phyloP scores from a whole-genome alignment of 345 rosid species.

The Noccaea caerulescens region DNA sequence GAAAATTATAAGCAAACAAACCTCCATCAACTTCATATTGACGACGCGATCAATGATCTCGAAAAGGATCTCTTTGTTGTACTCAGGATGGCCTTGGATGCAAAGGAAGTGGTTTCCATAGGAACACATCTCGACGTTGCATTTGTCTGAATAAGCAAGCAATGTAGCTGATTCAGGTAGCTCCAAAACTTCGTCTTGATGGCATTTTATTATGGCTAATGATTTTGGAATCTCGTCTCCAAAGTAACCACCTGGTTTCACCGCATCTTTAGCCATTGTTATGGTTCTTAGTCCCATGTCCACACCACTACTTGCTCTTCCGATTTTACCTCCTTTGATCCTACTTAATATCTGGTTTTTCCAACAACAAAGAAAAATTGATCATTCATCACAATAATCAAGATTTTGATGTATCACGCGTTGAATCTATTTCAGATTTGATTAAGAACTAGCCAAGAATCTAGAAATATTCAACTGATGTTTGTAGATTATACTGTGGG shows the following conservation, averaged over 20 bases:
- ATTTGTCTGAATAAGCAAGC: slow-evolving; percentile 78
- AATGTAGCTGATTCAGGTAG: slow-evolving; percentile 75
- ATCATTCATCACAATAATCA: not conserved
- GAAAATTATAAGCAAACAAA: slow-evolving; percentile 39
- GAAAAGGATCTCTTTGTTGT: slow-evolving; percentile 76
- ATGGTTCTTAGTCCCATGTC: slow-evolving; percentile 77
- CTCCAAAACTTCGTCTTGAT: slow-evolving; percentile 83
- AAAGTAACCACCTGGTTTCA: slow-evolving; percentile 30
- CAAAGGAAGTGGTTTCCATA: slow-evolving; percentile 61
- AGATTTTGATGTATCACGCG: too few species aligned
- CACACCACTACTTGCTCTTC: slow-evolving; percentile 68
- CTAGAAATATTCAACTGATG: too few species aligned
- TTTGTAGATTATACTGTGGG: too few species aligned
- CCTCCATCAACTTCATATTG: slow-evolving; percentile 55
- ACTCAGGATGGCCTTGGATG: slow-evolving; percentile 96
- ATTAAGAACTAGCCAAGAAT: too few species aligned
- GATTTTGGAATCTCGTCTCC: slow-evolving; percentile 52
- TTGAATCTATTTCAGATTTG: too few species aligned
- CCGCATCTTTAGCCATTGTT: slow-evolving; percentile 53
- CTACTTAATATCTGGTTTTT: slow-evolving; percentile 67
- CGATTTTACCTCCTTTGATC: slow-evolving; percentile 82
- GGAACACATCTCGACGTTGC: slow-evolving; percentile 67
- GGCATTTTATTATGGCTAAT: slow-evolving; percentile 77
- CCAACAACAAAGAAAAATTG: not conserved
- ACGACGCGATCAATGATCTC: slow-evolving; percentile 78